Conservation (phyloP, 2,329 filamentous ascomycete genomes). For the Aspergillus sp. region DNA sequence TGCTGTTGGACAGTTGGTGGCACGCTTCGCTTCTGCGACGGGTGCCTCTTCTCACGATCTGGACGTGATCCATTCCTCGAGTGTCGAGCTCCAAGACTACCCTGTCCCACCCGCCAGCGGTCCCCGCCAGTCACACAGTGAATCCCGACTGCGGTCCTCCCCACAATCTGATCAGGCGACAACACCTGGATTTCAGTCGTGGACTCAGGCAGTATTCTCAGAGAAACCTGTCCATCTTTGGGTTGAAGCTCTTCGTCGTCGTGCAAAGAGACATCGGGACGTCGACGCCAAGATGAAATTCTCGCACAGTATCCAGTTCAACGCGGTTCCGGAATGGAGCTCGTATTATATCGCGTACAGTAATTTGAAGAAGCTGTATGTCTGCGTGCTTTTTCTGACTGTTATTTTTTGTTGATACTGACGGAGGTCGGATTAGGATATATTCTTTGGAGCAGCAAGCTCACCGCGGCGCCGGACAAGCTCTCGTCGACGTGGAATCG, state of each 20-base stretch:
- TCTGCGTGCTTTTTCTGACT: constrained; percentile 18
- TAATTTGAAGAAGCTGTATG: constrained; percentile 96
- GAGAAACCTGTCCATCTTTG: constrained; percentile 25
- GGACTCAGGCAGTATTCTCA: constrained; percentile 1
- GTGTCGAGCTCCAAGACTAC: constrained; percentile 33
- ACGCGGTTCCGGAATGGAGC: constrained; percentile 99
- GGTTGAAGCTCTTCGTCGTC: constrained; percentile 31
- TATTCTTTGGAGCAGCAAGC: constrained; percentile 89
- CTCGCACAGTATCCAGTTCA: constrained; percentile 98
- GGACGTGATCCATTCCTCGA: constrained; percentile 16
- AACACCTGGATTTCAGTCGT: neutral
- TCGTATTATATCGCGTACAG: constrained; percentile 97
- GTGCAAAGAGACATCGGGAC: constrained; percentile 32
- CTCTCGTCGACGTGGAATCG: constrained; percentile 70
- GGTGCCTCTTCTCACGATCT: constrained; percentile 17
- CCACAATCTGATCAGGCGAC: neutral
- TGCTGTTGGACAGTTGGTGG: constrained; percentile 21
- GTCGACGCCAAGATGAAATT: constrained; percentile 95
- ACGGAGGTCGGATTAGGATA: constrained; percentile 57
- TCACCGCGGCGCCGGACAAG: constrained; percentile 56
- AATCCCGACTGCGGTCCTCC: neutral
- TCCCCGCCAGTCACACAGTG: constrained; percentile 5
- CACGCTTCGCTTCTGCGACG: constrained; percentile 26
- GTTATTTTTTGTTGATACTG: neutral
- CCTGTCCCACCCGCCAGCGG: constrained; percentile 10